These are phyloP conservation scores for Chromosphaera perkinsii DNA, from an alignment of 208 protist species.

Conservation along the genomic window DNA sequence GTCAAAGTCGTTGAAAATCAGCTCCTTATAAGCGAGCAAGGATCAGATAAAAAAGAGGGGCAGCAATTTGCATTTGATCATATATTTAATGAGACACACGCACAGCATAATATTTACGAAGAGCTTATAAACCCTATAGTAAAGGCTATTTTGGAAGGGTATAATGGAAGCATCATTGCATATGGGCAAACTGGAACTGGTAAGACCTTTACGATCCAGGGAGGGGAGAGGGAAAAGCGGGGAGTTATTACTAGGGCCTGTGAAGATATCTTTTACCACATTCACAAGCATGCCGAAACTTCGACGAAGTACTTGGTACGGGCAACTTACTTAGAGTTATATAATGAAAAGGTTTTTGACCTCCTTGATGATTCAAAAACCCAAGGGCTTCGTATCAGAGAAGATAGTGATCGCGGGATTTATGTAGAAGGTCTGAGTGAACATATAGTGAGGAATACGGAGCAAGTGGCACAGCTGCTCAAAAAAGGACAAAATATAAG, in stretches of 20 bases:
- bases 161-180: slow-evolving; percentile 40
- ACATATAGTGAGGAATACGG: neutral
- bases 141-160: neutral
- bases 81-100: neutral
- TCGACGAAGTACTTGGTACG: neutral
- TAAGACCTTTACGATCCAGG: slow-evolving; percentile 14
- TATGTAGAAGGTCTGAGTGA: neutral
- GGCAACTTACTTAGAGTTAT: slow-evolving; percentile 23
- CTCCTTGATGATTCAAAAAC: slow-evolving; percentile 3
- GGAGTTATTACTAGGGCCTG: neutral
- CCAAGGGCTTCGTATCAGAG: neutral
- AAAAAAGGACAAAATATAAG: neutral
- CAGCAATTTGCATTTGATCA: neutral
- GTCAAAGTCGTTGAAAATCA: no score
- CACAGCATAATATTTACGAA: neutral
- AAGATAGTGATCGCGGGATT: neutral
- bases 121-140: neutral
- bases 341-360: slow-evolving; percentile 25
- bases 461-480: neutral
- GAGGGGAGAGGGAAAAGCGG: no score
- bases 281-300: neutral
- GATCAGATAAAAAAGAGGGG: no score
- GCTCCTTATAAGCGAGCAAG: no score
- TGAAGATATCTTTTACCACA: neutral
- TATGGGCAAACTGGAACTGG: slow-evolving; percentile 6